A percentile compares a stretch with the other conserved stretches of the same genome.
These are phyloP conservation scores for Phytophthora agathidicida DNA, from an alignment of 352 stramenopile genomes.

Conservation along the genomic window DNA sequence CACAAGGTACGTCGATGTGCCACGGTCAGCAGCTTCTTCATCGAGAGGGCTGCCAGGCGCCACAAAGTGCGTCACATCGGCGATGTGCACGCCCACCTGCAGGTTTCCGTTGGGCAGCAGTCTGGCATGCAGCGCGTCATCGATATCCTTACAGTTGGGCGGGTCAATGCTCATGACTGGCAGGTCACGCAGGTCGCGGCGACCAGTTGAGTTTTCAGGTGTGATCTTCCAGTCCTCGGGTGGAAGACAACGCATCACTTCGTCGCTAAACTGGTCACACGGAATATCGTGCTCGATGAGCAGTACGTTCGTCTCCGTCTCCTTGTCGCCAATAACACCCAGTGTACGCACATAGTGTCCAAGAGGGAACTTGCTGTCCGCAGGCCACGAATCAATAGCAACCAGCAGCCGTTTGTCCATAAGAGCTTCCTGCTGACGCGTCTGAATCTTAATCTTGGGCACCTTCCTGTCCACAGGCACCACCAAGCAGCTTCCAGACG, in stretches of 20 bases:
- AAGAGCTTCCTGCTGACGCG: slow-evolving; percentile 89
- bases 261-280: slow-evolving; percentile 76
- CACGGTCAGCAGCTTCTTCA: slow-evolving; percentile 91
- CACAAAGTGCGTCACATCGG: slow-evolving; percentile 99
- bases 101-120: slow-evolving; percentile 92
- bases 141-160: slow-evolving; percentile 96
- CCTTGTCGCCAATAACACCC: slow-evolving; percentile 96
- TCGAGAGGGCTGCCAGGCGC: slow-evolving; percentile 94
- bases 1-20: slow-evolving; percentile 98
- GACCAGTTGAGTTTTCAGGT: slow-evolving; percentile 90
- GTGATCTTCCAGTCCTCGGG: slow-evolving; percentile 96
- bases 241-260: slow-evolving; percentile 93
- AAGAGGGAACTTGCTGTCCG: slow-evolving; percentile 88
- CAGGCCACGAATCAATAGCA: slow-evolving; percentile 95
- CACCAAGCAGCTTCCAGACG: slow-evolving; percentile 72
- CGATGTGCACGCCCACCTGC: slow-evolving; percentile 98
- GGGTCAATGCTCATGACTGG: slow-evolving; percentile 93
- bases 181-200: slow-evolving; percentile 93
- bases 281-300: slow-evolving; percentile 98
- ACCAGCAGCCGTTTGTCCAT: slow-evolving; percentile 95
- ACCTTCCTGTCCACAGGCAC: slow-evolving; percentile 90
- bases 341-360: slow-evolving; percentile 97
- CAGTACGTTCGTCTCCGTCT: slow-evolving; percentile 96
- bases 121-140: slow-evolving; percentile 97
- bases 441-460: slow-evolving; percentile 95